Percentiles rank a stretch among this genome's conserved stretches.
phyloP scores from a whole-genome alignment of 495 filamentous ascomycete genomes.

The Trichoderma asperelloides region DNA sequence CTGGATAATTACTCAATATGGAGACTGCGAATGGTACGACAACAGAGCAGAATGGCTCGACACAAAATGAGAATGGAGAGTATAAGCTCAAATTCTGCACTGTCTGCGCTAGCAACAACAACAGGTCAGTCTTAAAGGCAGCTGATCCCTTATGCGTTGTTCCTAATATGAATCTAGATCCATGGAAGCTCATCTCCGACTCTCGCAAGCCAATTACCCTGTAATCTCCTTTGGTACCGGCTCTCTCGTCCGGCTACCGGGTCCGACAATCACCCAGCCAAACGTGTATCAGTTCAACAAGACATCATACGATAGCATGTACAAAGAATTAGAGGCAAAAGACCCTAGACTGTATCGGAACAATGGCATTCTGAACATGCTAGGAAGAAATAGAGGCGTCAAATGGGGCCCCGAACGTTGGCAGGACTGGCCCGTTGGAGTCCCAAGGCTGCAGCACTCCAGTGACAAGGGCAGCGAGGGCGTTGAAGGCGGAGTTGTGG shows the following conservation, averaged over 20 bases:
- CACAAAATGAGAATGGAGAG: slow-evolving; percentile 28
- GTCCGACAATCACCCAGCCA: slow-evolving; percentile 78
- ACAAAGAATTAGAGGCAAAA: slow-evolving; percentile 73
- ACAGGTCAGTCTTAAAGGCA: slow-evolving; percentile 52
- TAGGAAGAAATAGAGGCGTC: slow-evolving; percentile 80
- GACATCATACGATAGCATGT: slow-evolving; percentile 88
- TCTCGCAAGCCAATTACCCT: slow-evolving; percentile 78
- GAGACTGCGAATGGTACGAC: slow-evolving; percentile 25
- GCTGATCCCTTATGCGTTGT: background rate
- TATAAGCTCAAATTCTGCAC: slow-evolving; percentile 96
- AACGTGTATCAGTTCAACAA: slow-evolving; percentile 97
- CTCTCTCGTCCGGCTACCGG: slow-evolving; percentile 86
- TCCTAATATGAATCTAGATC: slow-evolving; percentile 43
- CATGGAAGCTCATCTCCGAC: slow-evolving; percentile 93
- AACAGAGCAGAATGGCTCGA: slow-evolving; percentile 29
- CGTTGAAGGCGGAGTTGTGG: slow-evolving; percentile 82
- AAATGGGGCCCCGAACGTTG: slow-evolving; percentile 96
- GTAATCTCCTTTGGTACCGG: slow-evolving; percentile 98
- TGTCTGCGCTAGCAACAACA: slow-evolving; percentile 95
- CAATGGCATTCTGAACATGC: slow-evolving; percentile 92
- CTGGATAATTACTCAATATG: slow-evolving; percentile 18
- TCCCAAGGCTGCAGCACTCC: slow-evolving; percentile 59
- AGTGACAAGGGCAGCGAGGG: slow-evolving; percentile 64
- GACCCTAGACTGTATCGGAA: slow-evolving; percentile 81
- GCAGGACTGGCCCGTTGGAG: slow-evolving; percentile 92